Evolutionary conservation across 1,139 yeast genomes (phyloP), one percentile per base, ranked within the genome.

Genomic region (Citeromyces hawaiiensis): DNA sequence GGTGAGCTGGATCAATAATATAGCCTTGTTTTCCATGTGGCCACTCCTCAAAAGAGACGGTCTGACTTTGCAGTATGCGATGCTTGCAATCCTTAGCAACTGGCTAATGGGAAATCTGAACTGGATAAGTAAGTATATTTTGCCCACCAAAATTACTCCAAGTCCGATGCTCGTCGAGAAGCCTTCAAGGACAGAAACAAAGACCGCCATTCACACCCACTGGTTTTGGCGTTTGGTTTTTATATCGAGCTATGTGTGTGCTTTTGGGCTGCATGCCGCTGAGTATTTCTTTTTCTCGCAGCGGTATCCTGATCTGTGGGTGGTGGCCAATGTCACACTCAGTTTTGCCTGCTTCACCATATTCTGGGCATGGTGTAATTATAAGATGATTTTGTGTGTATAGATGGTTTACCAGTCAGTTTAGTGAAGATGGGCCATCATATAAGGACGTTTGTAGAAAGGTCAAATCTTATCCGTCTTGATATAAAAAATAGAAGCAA

Each of bases 1-100:
- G 59, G 75, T 83, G 3, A 77, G 80, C 44, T 88, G 97, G 96
- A 75, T 88, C 44, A 80, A 79, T 53, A 91, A 88, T 52, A 71
- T 86, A 11, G 86, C 93, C 1, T 62, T 79, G 29, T 91, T 87
- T 58, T 83, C 96, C 40, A 61, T 93, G 63, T 87, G 83, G 72
- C 98, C 99, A 1, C 61, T 93, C 41, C 64, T 93, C 48, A 74
- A 76, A 47, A 76, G 76, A 47, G 98, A 93, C 51, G 78, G 74
- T 1, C 66, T 91, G 35, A 59, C 58, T 0, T 61, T 88, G 42
- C 98, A 91, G 56, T 88, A 83, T 55, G 59, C 67, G 39, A 76
- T 76, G 5, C 59, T 76, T 42, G 61, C 73, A 15, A 55, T 76
- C 4, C 55, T 86, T 48, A 79, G 86, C 55, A 88, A 88, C 56